Evolutionary conservation across 345 rosid species (phyloP).

Genomic region (Gossypium sturtianum): DNA sequence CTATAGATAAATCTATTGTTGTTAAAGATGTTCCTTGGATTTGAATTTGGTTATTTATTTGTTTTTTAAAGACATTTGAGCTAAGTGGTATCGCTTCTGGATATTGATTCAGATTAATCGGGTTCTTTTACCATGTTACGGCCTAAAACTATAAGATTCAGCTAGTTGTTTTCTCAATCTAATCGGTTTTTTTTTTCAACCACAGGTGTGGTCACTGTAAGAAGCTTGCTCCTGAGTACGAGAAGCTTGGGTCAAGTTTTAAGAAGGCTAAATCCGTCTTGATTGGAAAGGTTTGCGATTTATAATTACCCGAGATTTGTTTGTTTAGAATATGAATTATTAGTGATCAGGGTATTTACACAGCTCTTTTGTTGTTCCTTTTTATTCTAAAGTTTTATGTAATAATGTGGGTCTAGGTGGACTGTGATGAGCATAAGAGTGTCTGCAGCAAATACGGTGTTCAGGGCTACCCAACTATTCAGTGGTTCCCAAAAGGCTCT

Average conservation of each 20-base stretch:
- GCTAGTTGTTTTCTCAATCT: not conserved
- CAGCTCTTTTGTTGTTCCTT: not conserved
- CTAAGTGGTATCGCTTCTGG: not conserved
- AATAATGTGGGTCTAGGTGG: constrained; percentile 53
- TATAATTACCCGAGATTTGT: not conserved
- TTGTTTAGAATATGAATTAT: not conserved
- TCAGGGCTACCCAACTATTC: constrained; percentile 88
- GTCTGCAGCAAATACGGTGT: constrained; percentile 88
- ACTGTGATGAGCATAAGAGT: constrained; percentile 95
- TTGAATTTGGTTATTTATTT: not conserved
- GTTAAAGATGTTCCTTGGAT: not conserved
- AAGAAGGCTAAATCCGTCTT: constrained; percentile 79
- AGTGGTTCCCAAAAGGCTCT: constrained; percentile 97
- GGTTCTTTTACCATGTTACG: not conserved
- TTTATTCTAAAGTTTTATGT: not conserved
- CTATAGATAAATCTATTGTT: not conserved
- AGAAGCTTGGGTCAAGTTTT: constrained; percentile 89
- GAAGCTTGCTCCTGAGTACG: constrained; percentile 97
- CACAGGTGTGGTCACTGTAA: constrained; percentile 99
- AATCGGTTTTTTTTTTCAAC: not conserved
- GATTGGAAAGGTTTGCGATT: constrained; percentile 74
- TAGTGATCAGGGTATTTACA: not conserved
- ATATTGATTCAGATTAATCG: not conserved
- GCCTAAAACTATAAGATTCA: not conserved
- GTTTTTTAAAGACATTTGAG: not conserved